Base-by-base conservation (phyloP, 192 early-diverging fungal genomes). In the Gamsiella multidivaricata region DNA sequence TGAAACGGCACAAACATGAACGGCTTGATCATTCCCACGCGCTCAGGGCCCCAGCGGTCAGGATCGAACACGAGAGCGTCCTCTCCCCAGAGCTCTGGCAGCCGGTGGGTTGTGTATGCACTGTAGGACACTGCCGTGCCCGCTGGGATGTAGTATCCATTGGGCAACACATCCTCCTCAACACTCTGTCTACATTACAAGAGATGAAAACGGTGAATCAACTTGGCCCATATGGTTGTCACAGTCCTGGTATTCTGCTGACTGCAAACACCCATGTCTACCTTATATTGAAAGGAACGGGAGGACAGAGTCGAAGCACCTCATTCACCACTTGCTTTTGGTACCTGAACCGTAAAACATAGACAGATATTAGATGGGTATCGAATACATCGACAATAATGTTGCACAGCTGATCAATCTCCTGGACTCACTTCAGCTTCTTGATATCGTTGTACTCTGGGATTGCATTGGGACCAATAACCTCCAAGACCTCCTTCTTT, bases 311-410 rank as follows among this genome's bases (percentile, higher is more conserved):
- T 66, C 73, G 73, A 28, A 76, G 65, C 1, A 76, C 73, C 46
- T 91, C 89, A 17, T 87, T 67, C 28, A 89, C 61, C 0, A 88
- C 83, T 12, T 86, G 82, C 41, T 83, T 88, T 43, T 86, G 69
- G 41, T 83, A 83, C 41, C 75, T 76, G 28, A 31, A 70, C 17
- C 34, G 71, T 72, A 15, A 80, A 25, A 64, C 10, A 65, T 55
- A 42, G 20, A 17, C 20, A 41, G 5, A 32, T n/a, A n/a, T n/a
- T n/a, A n/a, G n/a, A n/a, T n/a, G n/a, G n/a, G n/a, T n/a, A n/a
- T n/a, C n/a, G n/a, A n/a, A n/a, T n/a, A n/a, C n/a, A n/a, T n/a
- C n/a, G n/a, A n/a, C n/a, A n/a, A n/a, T n/a, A n/a, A n/a, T n/a
- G n/a, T n/a, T n/a, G n/a, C n/a, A n/a, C n/a, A n/a, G n/a, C n/a